phyloP scores from a whole-genome alignment of 768 basidiomycete genomes.

The Punctularia strigosozonata region DNA sequence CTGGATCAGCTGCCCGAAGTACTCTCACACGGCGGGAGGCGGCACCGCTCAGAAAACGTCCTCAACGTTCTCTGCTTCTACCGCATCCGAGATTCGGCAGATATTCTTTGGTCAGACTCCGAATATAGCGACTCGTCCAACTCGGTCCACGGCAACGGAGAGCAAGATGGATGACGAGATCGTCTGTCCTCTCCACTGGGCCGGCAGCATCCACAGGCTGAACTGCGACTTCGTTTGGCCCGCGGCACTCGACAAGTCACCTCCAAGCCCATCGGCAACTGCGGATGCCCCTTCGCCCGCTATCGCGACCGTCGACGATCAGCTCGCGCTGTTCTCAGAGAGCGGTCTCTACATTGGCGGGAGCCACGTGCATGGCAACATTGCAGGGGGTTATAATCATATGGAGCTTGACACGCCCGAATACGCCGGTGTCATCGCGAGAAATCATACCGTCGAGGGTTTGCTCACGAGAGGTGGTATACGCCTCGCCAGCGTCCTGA shows the following conservation, averaged over 20 bases:
- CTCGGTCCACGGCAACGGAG: no score
- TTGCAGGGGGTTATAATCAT: no score
- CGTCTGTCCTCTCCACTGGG: conserved; percentile 76
- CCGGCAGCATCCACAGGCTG: conserved; percentile 54
- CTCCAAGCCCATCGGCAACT: conserved; percentile 17
- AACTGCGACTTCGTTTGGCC: conserved; percentile 86
- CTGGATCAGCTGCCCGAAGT: conserved; percentile 66
- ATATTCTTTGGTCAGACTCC: no score
- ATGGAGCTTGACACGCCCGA: conserved; percentile 69
- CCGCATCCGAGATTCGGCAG: no score
- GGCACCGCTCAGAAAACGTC: no score
- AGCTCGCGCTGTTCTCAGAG: conserved; percentile 4
- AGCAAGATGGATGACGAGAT: conserved; percentile 35
- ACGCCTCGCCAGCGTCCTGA: conserved; percentile 74
- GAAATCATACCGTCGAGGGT: conserved; percentile 66
- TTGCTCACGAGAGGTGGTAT: conserved; percentile 76
- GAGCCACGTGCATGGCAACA: conserved; percentile 10
- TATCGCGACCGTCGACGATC: no score
- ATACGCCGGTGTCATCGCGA: conserved; percentile 60
- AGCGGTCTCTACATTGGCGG: conserved; percentile 5
- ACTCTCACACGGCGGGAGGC: no score
- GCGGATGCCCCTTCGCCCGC: conserved; percentile 11
- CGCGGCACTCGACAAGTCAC: conserved; percentile 43
- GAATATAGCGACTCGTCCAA: no score
- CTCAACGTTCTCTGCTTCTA: no score